Percentiles rank a stretch among this genome's conserved stretches.
phyloP scores from a whole-genome alignment of 805 yeast species.

The Candida ponderosae region DNA sequence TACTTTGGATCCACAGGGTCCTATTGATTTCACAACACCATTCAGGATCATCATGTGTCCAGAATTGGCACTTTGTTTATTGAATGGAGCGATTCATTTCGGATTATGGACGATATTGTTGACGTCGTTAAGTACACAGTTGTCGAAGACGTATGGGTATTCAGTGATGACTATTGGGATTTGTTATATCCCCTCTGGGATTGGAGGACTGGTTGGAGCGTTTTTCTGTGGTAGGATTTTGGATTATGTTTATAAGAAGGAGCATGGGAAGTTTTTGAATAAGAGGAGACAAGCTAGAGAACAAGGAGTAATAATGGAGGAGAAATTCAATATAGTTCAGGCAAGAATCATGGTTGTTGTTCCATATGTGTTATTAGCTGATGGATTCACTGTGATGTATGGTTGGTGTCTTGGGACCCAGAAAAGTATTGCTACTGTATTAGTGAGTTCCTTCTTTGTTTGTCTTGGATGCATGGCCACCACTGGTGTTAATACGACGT shows the following conservation, averaged over 20 bases:
- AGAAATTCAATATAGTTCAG: slow-evolving; percentile 42
- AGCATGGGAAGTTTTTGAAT: slow-evolving; percentile 20
- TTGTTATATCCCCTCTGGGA: slow-evolving; percentile 69
- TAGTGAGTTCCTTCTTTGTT: slow-evolving; percentile 49
- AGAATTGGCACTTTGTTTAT: slow-evolving; percentile 39
- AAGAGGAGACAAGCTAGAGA: slow-evolving; percentile 9
- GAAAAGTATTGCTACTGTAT: slow-evolving; percentile 43
- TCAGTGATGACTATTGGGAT: slow-evolving; percentile 54
- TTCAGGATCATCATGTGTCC: slow-evolving; percentile 33
- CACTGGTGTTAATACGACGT: slow-evolving; percentile 50
- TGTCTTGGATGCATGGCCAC: slow-evolving; percentile 55
- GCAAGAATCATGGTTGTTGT: slow-evolving; percentile 45
- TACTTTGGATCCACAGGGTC: slow-evolving; percentile 17
- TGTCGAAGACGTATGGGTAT: slow-evolving; percentile 43
- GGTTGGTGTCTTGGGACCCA: slow-evolving; percentile 66
- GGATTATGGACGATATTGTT: slow-evolving; percentile 64
- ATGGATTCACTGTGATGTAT: slow-evolving; percentile 39
- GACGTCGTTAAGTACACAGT: slow-evolving; percentile 53
- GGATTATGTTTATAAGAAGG: slow-evolving; percentile 39
- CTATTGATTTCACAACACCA: slow-evolving; percentile 27
- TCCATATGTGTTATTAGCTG: slow-evolving; percentile 32
- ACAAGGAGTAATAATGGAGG: slow-evolving; percentile 7
- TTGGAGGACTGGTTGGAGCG: slow-evolving; percentile 57
- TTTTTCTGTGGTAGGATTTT: slow-evolving; percentile 48
- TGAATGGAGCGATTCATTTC: slow-evolving; percentile 57